Evolutionary conservation across 371 early-diverging fungal species (phyloP).

Genomic region (Conidiobolus incongruus): DNA sequence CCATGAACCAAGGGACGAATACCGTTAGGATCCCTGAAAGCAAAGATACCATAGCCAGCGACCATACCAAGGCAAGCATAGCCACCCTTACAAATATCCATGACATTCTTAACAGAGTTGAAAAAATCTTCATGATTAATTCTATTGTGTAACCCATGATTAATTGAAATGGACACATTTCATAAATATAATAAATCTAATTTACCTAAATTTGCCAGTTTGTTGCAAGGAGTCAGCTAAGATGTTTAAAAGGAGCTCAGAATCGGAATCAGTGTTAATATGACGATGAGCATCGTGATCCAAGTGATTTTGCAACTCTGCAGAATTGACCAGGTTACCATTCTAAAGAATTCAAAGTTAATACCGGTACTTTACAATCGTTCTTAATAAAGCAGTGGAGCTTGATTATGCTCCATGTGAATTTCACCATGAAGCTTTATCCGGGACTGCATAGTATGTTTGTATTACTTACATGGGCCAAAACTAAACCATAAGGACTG

Average conservation of each 20-base stretch:
- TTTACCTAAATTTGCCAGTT: conserved; percentile 75
- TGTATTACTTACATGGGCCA: conserved; percentile 84
- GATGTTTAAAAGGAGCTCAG: conserved; percentile 87
- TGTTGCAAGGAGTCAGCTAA: conserved; percentile 79
- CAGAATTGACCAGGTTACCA: conserved; percentile 88
- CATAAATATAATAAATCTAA: not conserved
- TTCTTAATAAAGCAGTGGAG: no score
- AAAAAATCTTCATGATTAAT: conserved; percentile 94
- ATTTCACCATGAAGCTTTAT: no score
- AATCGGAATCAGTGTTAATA: conserved; percentile 96
- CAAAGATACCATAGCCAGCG: conserved; percentile 78
- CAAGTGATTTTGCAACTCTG: conserved; percentile 57
- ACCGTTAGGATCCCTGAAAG: conserved; percentile 86
- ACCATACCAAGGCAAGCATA: conserved; percentile 91
- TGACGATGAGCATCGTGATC: conserved; percentile 91
- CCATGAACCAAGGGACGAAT: conserved; percentile 88
- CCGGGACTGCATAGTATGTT: no score
- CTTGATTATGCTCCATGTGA: no score
- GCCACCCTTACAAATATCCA: conserved; percentile 64
- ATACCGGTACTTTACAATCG: not conserved
- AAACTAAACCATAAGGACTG: conserved; percentile 89
- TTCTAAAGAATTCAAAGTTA: conserved; percentile 26
- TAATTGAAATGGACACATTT: conserved; percentile 1
- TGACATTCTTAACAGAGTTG: conserved; percentile 63
- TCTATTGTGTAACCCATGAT: conserved; percentile 12